These are phyloP conservation scores for Cryptococcus hybrid DNA, from an alignment of 1,284 basidiomycete species.

Conservation along the genomic window DNA sequence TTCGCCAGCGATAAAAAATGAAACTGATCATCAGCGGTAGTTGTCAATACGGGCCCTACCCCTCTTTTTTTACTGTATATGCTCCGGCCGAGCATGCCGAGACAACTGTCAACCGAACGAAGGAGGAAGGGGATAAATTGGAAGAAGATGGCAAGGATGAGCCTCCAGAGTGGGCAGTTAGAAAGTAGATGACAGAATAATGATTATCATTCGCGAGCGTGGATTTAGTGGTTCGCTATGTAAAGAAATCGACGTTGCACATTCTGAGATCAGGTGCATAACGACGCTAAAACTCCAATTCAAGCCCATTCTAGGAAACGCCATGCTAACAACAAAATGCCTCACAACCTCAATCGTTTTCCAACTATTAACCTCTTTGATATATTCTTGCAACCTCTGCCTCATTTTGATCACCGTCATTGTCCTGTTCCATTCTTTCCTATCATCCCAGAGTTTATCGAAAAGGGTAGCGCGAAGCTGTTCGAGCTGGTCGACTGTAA, in stretches of 20 bases:
- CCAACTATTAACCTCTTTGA: conserved; percentile 11
- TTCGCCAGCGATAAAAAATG: too few species aligned
- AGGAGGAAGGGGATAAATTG: conserved; percentile 49
- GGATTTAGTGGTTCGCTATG: too few species aligned
- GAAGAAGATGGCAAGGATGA: conserved; percentile 51
- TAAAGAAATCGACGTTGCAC: too few species aligned
- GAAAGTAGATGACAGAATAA: neutral
- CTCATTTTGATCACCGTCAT: conserved; percentile 61
- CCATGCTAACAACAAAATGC: neutral
- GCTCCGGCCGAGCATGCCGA: conserved; percentile 49
- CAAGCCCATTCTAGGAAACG: too few species aligned
- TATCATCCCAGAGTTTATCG: conserved; percentile 73
- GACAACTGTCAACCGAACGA: conserved; percentile 47
- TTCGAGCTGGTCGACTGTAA: conserved; percentile 87
- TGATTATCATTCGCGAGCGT: conserved; percentile 8
- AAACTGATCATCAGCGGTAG: conserved; percentile 12
- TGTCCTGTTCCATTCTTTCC: conserved; percentile 79
- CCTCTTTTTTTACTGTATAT: conserved; percentile 47
- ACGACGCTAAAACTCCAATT: too few species aligned
- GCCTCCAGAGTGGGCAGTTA: conserved; percentile 43
- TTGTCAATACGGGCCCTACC: conserved; percentile 46
- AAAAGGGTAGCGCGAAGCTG: conserved; percentile 84
- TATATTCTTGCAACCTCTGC: conserved; percentile 17
- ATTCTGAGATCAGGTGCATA: neutral
- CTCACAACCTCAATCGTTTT: conserved; percentile 2